These are phyloP conservation scores for Eucalyptus curtisii DNA, from an alignment of 345 rosid species.

Conservation along the genomic window DNA sequence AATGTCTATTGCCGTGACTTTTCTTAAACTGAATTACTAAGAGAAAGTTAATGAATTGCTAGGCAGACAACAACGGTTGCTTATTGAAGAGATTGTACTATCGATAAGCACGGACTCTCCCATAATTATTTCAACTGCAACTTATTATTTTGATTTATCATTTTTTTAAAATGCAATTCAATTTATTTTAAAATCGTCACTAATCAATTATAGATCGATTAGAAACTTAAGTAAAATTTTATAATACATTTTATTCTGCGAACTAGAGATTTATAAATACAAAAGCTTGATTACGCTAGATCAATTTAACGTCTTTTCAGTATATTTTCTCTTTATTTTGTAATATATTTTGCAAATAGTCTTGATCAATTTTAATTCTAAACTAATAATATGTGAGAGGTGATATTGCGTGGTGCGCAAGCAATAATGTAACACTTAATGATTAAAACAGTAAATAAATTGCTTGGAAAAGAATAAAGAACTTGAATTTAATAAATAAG, in stretches of 20 bases:
- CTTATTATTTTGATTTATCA: not conserved
- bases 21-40: accelerated
- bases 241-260: accelerated
- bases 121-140: not conserved
- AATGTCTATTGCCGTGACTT: not conserved
- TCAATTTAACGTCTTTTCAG: accelerated
- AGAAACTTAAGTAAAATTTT: not conserved
- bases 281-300: not conserved
- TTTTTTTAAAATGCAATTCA: not conserved
- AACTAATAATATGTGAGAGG: not conserved
- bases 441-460: not conserved
- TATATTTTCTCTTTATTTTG: not conserved
- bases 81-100: not conserved
- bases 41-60: not conserved
- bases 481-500: not conserved
- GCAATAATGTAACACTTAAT: not conserved
- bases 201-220: accelerated
- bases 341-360: not conserved
- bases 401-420: not conserved
- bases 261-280: not conserved
- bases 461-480: not conserved
- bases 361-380: not conserved
- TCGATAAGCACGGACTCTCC: too few relatives aligned
- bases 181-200: accelerated
- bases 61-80: accelerated